Evolutionary conservation across 345 rosid genomes (phyloP).

Genomic region (Brassica carinata): DNA sequence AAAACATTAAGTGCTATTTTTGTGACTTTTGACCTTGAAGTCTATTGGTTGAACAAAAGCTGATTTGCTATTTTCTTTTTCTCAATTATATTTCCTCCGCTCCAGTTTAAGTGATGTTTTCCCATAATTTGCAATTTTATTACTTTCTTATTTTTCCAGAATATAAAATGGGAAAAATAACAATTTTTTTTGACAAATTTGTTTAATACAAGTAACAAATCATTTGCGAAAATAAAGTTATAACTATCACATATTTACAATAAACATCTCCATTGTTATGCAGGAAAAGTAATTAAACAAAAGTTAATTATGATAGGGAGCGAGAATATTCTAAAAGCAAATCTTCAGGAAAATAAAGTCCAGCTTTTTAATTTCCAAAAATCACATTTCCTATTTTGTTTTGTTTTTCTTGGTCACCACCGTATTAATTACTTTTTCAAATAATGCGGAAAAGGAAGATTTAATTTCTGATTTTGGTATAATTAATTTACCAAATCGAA

Average conservation of each 20-base stretch:
- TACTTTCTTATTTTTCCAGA: neutral
- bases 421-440: neutral
- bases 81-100: too few relatives aligned
- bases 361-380: neutral
- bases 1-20: too few relatives aligned
- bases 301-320: conserved; percentile 5
- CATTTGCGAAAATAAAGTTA: neutral
- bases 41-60: too few relatives aligned
- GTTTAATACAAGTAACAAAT: too few relatives aligned
- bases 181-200: too few relatives aligned
- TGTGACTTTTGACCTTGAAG: too few relatives aligned
- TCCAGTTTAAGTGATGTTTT: conserved; percentile 16
- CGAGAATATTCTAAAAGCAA: conserved; percentile 32
- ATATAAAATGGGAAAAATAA: neutral
- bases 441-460: neutral
- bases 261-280: neutral
- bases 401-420: neutral
- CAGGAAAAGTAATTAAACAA: neutral
- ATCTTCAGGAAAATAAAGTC: conserved; percentile 9
- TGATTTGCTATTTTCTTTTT: too few relatives aligned
- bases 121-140: neutral
- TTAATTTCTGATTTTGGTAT: neutral
- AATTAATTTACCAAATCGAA: neutral
- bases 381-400: neutral
- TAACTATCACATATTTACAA: neutral